Evolutionary conservation across 2,329 filamentous ascomycete species (phyloP).

Genomic region (Verticillium albo-atrum): DNA sequence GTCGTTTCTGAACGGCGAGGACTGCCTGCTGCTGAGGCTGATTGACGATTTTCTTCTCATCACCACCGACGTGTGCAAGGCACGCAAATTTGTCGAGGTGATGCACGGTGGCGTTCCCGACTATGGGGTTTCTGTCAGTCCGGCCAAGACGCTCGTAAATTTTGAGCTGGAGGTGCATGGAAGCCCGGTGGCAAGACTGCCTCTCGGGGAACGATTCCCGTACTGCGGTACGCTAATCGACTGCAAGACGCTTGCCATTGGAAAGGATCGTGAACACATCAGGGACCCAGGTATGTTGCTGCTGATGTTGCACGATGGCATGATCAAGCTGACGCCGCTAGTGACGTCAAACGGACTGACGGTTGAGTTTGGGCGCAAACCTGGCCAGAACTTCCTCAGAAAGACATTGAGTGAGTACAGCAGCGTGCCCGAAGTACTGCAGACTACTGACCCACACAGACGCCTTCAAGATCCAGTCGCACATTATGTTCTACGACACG

Average conservation of each 20-base stretch:
- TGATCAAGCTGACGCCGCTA: constrained; percentile 17
- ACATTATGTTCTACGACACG: constrained; percentile 79
- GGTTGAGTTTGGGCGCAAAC: constrained; percentile 67
- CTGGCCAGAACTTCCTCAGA: constrained; percentile 73
- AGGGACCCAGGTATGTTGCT: constrained; percentile 42
- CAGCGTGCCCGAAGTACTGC: neutral
- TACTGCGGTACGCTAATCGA: constrained; percentile 85
- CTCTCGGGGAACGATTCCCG: constrained; percentile 56
- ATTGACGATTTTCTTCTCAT: constrained; percentile 94
- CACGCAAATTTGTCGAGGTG: constrained; percentile 64
- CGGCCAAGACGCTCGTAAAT: constrained; percentile 77
- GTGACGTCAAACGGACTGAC: constrained; percentile 69
- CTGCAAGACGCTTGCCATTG: constrained; percentile 68
- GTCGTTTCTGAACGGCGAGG: constrained; percentile 53
- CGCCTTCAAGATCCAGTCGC: constrained; percentile 79
- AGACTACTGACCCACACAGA: constrained; percentile 27
- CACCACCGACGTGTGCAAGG: constrained; percentile 64
- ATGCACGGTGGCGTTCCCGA: constrained; percentile 77
- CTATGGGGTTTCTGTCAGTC: constrained; percentile 77
- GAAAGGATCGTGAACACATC: constrained; percentile 58
- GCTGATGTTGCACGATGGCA: neutral
- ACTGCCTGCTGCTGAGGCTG: constrained; percentile 71
- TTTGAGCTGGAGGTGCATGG: constrained; percentile 63
- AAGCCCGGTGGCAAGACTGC: constrained; percentile 42
- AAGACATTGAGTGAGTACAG: constrained; percentile 63